Conservation (phyloP, 2,329 filamentous ascomycete species). For the Didymella pomorum region DNA sequence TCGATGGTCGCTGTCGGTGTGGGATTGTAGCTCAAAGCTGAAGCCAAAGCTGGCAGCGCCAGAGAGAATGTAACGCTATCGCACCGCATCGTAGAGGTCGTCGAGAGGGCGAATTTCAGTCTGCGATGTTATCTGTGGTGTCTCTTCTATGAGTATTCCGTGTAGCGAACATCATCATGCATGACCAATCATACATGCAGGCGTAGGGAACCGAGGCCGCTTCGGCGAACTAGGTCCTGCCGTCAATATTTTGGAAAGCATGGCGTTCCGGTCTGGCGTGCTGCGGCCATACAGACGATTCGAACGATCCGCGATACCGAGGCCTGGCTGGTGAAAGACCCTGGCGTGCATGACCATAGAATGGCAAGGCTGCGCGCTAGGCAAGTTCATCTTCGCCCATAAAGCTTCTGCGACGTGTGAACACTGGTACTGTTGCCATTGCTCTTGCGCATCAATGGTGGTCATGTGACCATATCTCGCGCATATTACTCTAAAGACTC, state of each 20-base stretch:
- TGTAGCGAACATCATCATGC: neutral
- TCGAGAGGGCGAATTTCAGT: neutral
- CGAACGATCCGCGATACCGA: constrained; percentile 5
- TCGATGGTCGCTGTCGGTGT: constrained; percentile 38
- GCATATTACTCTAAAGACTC: neutral
- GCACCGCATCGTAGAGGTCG: constrained; percentile 9
- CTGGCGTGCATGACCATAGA: neutral
- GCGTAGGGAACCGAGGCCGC: constrained; percentile 4
- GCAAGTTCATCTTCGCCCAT: neutral
- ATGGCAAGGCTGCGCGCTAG: constrained; percentile 7
- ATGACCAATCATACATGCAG: constrained; percentile 2
- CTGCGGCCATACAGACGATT: constrained; percentile 5
- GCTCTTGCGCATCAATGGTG: no score
- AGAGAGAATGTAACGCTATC: neutral
- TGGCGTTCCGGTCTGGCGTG: neutral
- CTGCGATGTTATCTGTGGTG: neutral
- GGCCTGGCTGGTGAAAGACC: neutral
- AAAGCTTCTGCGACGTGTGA: neutral
- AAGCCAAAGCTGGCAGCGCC: constrained; percentile 1
- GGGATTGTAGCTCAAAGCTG: constrained; percentile 9
- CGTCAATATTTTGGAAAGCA: constrained; percentile 13
- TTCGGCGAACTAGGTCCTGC: neutral
- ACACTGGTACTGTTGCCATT: neutral
- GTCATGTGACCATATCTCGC: neutral
- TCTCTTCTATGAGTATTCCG: neutral